A percentile compares a stretch with the other conserved stretches of the same genome.
phyloP scores from a whole-genome alignment of 768 basidiomycete genomes.

The Postia placenta region DNA sequence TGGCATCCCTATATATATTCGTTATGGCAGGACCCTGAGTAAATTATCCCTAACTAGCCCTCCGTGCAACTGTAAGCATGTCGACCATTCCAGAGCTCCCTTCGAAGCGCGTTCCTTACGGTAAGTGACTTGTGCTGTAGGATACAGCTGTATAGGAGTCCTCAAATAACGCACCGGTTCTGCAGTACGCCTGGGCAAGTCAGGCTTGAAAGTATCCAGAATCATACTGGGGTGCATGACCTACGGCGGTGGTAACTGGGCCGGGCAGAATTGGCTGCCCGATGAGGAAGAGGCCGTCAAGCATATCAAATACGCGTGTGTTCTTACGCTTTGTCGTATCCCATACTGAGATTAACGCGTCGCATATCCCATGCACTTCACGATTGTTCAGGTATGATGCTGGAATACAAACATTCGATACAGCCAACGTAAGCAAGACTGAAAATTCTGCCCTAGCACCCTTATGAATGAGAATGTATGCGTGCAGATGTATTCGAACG shows the following conservation, averaged over 20 bases:
- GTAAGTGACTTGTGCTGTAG: too few relatives aligned
- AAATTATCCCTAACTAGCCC: too few relatives aligned
- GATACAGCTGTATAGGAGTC: too few relatives aligned
- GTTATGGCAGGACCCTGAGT: too few relatives aligned
- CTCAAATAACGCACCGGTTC: too few relatives aligned
- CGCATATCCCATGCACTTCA: neutral
- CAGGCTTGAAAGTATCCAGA: conserved; percentile 32
- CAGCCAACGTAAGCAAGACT: conserved; percentile 18
- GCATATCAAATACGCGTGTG: conserved; percentile 6
- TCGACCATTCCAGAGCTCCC: neutral
- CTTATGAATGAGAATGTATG: too few relatives aligned
- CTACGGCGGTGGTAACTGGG: conserved; percentile 19
- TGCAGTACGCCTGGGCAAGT: conserved; percentile 34
- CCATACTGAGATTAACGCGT: too few relatives aligned
- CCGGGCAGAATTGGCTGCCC: conserved; percentile 25
- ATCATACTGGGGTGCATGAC: conserved; percentile 25
- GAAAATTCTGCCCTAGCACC: too few relatives aligned
- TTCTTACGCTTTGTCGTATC: neutral
- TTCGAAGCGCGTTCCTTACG: neutral
- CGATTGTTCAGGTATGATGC: conserved; percentile 27
- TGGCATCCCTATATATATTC: too few relatives aligned
- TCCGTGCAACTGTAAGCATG: neutral
- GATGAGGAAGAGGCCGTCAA: conserved; percentile 6
- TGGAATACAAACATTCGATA: conserved; percentile 32
- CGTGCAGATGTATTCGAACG: conserved; percentile 36